These are phyloP conservation scores for Gossypium bickii DNA, from an alignment of 345 rosid species.

Conservation along the genomic window DNA sequence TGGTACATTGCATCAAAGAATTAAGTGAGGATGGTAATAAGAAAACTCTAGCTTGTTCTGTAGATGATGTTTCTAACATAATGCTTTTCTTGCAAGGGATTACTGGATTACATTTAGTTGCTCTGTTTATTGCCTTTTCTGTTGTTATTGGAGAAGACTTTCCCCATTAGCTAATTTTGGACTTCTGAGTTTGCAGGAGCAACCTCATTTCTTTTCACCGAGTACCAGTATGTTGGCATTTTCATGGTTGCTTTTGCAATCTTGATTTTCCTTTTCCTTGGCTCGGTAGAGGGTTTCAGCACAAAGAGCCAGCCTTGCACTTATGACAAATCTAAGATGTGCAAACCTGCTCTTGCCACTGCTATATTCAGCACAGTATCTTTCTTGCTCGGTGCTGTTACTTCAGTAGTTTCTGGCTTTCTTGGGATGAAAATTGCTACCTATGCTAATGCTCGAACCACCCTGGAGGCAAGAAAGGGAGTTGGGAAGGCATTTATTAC, in stretches of 20 bases:
- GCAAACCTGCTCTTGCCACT: slow-evolving; percentile 53
- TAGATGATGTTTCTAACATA: not conserved
- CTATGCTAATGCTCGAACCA: slow-evolving; percentile 39
- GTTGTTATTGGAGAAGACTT: not conserved
- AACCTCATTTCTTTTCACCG: slow-evolving; percentile 54
- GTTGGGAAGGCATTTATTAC: slow-evolving; percentile 71
- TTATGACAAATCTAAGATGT: slow-evolving; percentile 36
- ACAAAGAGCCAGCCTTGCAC: slow-evolving; percentile 64
- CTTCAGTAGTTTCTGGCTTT: slow-evolving; percentile 6
- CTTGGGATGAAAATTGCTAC: slow-evolving; percentile 9
- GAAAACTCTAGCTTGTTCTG: not conserved
- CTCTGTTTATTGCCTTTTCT: not conserved
- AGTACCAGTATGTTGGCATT: slow-evolving; percentile 52
- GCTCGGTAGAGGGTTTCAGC: slow-evolving; percentile 62
- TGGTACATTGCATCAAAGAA: not conserved
- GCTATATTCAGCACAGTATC: slow-evolving; percentile 67
- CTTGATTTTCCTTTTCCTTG: slow-evolving; percentile 49
- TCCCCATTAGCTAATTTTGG: slow-evolving; percentile 1
- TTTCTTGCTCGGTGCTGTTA: slow-evolving; percentile 55
- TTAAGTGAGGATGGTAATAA: not conserved
- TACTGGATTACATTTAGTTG: not conserved
- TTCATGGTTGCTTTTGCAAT: slow-evolving; percentile 44
- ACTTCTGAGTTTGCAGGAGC: slow-evolving; percentile 34
- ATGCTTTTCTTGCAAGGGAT: not conserved
- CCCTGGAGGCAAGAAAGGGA: slow-evolving; percentile 77